These are phyloP conservation scores for Citrus glauca DNA, from an alignment of 345 rosid genomes.

Conservation along the genomic window DNA sequence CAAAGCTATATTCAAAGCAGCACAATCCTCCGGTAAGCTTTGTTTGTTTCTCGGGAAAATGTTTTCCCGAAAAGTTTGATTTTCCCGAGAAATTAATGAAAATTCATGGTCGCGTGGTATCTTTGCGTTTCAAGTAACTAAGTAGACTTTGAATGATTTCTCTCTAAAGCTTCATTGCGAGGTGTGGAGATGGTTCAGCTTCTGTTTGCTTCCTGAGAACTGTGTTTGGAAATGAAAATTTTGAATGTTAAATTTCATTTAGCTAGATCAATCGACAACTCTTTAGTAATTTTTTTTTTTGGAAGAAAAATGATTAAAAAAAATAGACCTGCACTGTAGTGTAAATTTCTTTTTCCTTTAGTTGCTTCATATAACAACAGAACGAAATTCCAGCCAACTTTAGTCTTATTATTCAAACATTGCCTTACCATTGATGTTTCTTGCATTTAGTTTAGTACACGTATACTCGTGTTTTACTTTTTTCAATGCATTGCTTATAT, in stretches of 20 bases:
- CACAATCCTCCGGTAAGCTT: conserved; percentile 44
- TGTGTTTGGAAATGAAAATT: background rate
- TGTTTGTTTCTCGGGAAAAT: background rate
- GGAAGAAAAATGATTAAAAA: too few species aligned
- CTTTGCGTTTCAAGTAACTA: background rate
- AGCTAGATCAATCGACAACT: background rate
- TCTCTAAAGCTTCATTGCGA: background rate
- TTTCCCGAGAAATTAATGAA: background rate
- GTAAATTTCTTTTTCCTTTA: background rate
- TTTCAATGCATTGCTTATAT: background rate
- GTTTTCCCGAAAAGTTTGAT: background rate
- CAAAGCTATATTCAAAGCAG: conserved; percentile 44
- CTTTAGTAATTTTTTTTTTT: too few species aligned
- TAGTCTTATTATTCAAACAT: background rate
- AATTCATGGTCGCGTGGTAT: background rate
- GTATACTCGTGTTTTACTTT: background rate
- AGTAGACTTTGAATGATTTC: background rate
- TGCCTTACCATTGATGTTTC: background rate
- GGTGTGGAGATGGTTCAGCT: background rate
- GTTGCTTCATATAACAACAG: background rate
- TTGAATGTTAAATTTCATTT: background rate
- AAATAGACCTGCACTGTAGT: too few species aligned
- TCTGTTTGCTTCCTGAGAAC: conserved; percentile 2
- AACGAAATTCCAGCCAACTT: background rate
- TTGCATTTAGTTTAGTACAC: background rate